phyloP scores from a whole-genome alignment of 306 rosid genomes.

The Benincasa hispida region DNA sequence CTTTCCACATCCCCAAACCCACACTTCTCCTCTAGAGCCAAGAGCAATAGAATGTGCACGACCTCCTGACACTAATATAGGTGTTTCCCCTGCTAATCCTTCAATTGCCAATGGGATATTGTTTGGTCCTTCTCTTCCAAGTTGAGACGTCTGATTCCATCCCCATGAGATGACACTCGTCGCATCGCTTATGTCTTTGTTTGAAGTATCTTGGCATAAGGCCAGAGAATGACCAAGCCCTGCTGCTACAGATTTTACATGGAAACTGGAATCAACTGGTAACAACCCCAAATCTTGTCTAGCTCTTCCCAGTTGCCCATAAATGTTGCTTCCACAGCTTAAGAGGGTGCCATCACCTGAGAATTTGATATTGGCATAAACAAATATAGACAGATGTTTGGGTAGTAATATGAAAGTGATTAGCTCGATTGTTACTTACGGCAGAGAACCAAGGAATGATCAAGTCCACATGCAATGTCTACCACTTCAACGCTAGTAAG shows the following conservation, averaged over 20 bases:
- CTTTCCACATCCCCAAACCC: constrained; percentile 90
- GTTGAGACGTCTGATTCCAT: constrained; percentile 75
- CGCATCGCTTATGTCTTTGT: constrained; percentile 19
- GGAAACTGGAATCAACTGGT: constrained; percentile 43
- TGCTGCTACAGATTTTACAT: constrained; percentile 47
- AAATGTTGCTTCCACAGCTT: constrained; percentile 71
- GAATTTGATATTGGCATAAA: constrained; percentile 14
- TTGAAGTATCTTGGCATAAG: constrained; percentile 37
- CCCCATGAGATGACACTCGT: constrained; percentile 69
- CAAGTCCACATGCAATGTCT: constrained; percentile 84
- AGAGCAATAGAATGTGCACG: constrained; percentile 79
- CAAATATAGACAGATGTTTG: not conserved
- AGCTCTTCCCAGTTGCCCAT: constrained; percentile 70
- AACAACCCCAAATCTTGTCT: constrained; percentile 49
- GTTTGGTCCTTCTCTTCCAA: constrained; percentile 61
- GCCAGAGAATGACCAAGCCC: constrained; percentile 95
- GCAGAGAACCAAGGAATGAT: constrained; percentile 75
- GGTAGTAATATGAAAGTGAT: constrained; percentile 3
- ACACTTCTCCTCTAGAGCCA: constrained; percentile 52
- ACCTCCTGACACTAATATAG: constrained; percentile 57
- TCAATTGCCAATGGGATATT: constrained; percentile 38
- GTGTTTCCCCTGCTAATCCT: constrained; percentile 47
- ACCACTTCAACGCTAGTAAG: constrained; percentile 37
- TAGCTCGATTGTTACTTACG: constrained; percentile 31
- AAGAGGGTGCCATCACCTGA: constrained; percentile 61